These are phyloP conservation scores for Apiotrichum gracile DNA, from an alignment of 1,284 basidiomycete species.

Conservation along the genomic window DNA sequence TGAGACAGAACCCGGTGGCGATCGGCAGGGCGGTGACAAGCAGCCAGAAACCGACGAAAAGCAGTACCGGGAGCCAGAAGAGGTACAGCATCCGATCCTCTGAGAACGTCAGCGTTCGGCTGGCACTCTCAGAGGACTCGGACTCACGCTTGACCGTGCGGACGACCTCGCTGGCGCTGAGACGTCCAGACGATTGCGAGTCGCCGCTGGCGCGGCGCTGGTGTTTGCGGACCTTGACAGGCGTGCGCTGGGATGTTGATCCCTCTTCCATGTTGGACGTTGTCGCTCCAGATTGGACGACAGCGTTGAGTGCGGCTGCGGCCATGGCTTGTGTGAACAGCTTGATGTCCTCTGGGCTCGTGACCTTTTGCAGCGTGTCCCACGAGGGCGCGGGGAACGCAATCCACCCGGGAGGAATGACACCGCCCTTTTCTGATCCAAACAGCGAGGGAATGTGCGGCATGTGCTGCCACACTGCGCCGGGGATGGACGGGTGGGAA, in stretches of 20 bases:
- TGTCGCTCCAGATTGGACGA: slow-evolving; percentile 37
- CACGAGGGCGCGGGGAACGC: slow-evolving; percentile 41
- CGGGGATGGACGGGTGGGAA: slow-evolving; percentile 28
- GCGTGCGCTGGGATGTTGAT: slow-evolving; percentile 1
- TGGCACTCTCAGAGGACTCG: slow-evolving; percentile 31
- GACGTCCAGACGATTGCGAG: slow-evolving; percentile 11
- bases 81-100: slow-evolving; percentile 87
- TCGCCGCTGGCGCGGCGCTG: slow-evolving; percentile 12
- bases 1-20: slow-evolving; percentile 38
- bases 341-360: slow-evolving; percentile 42
- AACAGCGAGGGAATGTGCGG: slow-evolving; percentile 23
- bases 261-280: slow-evolving; percentile 13
- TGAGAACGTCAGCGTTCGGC: slow-evolving; percentile 34
- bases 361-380: slow-evolving; percentile 38
- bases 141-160: slow-evolving; percentile 53
- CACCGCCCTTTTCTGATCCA: slow-evolving; percentile 7
- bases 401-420: slow-evolving; percentile 28
- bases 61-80: slow-evolving; percentile 88
- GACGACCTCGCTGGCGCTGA: slow-evolving; percentile 19
- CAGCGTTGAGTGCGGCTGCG: slow-evolving; percentile 40
- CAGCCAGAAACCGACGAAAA: slow-evolving; percentile 45
- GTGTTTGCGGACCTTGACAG: slow-evolving; percentile 6
- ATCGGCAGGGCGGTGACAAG: slow-evolving; percentile 41
- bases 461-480: slow-evolving; percentile 32
- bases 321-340: slow-evolving; percentile 44